These are phyloP conservation scores for Hanseniaspora jakobsenii DNA, from an alignment of 805 yeast genomes.

Conservation along the genomic window DNA sequence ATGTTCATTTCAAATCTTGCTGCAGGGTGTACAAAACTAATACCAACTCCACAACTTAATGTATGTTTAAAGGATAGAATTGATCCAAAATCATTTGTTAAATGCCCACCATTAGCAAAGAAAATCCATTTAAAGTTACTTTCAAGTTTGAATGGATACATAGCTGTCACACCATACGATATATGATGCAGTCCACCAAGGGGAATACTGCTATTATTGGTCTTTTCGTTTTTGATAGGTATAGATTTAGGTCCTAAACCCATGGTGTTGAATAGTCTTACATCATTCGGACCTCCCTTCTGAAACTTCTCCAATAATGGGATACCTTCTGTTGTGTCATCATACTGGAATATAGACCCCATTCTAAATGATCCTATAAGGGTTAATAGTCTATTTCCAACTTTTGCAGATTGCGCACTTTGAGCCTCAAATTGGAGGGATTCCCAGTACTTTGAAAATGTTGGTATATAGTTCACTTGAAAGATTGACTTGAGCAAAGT, in stretches of 20 bases:
- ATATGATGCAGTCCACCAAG: slow-evolving; percentile 57
- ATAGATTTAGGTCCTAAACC: slow-evolving; percentile 46
- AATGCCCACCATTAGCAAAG: slow-evolving; percentile 55
- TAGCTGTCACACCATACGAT: slow-evolving; percentile 47
- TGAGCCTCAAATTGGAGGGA: slow-evolving; percentile 11
- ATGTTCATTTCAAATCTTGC: slow-evolving; percentile 60
- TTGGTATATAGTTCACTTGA: slow-evolving; percentile 11
- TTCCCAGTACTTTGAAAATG: slow-evolving; percentile 10
- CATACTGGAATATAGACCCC: slow-evolving; percentile 12
- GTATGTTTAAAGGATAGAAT: slow-evolving; percentile 34
- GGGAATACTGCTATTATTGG: slow-evolving; percentile 34
- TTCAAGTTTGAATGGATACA: slow-evolving; percentile 42
- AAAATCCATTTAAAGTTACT: slow-evolving; percentile 51
- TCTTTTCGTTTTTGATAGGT: neutral
- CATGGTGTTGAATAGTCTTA: slow-evolving; percentile 57
- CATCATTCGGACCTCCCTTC: slow-evolving; percentile 66
- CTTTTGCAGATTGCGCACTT: slow-evolving; percentile 3
- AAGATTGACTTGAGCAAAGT: slow-evolving; percentile 23
- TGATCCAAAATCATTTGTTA: slow-evolving; percentile 28
- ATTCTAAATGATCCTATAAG: slow-evolving; percentile 7
- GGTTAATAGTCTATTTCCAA: slow-evolving; percentile 7
- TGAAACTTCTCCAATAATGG: slow-evolving; percentile 72
- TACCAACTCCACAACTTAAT: slow-evolving; percentile 45
- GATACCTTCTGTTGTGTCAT: slow-evolving; percentile 16
- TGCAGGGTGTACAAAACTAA: slow-evolving; percentile 48